phyloP scores from a whole-genome alignment of 768 basidiomycete genomes.

The Termitomyces sp. region DNA sequence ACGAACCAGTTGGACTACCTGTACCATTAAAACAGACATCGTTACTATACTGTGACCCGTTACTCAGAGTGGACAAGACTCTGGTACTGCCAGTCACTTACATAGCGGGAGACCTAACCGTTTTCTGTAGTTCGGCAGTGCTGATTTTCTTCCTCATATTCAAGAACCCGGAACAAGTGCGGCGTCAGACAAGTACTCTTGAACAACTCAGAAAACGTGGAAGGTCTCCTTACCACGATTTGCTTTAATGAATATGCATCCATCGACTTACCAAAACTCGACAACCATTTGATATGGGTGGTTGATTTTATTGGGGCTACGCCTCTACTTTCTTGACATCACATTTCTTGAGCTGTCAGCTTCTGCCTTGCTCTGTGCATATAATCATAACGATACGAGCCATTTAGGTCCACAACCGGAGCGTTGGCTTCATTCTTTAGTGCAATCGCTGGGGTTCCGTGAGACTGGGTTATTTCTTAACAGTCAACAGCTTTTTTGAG shows the following conservation, averaged over 20 bases:
- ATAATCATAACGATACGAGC: not conserved
- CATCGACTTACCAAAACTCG: not conserved
- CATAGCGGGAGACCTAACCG: no score
- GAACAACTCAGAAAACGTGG: not conserved
- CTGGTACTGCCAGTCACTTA: no score
- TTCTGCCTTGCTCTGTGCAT: not conserved
- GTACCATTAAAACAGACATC: no score
- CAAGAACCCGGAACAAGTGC: no score
- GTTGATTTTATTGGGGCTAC: not conserved
- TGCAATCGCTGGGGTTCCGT: not conserved
- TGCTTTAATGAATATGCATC: no score
- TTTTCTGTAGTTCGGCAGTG: slow-evolving; percentile 12
- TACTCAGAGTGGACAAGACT: no score
- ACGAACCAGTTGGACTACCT: no score
- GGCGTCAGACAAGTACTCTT: not conserved
- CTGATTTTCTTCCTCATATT: slow-evolving; percentile 12
- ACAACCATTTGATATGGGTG: not conserved
- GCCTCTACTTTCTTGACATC: not conserved
- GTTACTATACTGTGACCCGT: no score
- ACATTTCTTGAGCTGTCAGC: not conserved
- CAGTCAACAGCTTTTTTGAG: not conserved
- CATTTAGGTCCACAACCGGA: not conserved
- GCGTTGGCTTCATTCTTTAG: not conserved
- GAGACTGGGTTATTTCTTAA: not conserved
- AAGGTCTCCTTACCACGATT: not conserved